These are phyloP conservation scores for Fusarium chaquense DNA, from an alignment of 2,329 filamentous ascomycete genomes.

Conservation along the genomic window DNA sequence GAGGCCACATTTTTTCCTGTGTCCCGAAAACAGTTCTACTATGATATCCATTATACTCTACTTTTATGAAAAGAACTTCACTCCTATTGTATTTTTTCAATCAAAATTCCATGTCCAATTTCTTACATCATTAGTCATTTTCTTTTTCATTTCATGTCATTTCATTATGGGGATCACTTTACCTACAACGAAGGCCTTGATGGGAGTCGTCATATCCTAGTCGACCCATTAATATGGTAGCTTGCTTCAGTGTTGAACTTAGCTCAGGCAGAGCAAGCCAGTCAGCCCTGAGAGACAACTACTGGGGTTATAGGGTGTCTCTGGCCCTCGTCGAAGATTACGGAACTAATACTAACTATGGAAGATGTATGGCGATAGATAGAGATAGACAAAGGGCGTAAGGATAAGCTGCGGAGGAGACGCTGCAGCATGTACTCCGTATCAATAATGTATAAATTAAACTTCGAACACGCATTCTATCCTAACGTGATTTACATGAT, in stretches of 20 bases:
- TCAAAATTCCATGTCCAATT: conserved; percentile 34
- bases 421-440: neutral
- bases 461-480: conserved; percentile 7
- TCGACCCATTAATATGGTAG: neutral
- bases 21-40: conserved; percentile 43
- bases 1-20: conserved; percentile 36
- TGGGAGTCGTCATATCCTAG: neutral
- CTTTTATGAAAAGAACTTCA: conserved; percentile 44
- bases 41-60: conserved; percentile 37
- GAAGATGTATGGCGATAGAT: conserved; percentile 33
- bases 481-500: conserved; percentile 11
- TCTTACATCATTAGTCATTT: conserved; percentile 15
- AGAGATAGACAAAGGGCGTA: conserved; percentile 23
- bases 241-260: conserved; percentile 3
- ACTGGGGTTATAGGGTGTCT: conserved; percentile 8
- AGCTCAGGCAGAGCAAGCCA: conserved; percentile 11
- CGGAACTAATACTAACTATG: conserved; percentile 27
- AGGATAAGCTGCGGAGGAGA: conserved; percentile 15
- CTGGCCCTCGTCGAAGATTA: conserved; percentile 18
- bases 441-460: conserved; percentile 12
- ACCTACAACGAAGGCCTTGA: conserved; percentile 15
- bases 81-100: conserved; percentile 41
- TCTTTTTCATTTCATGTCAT: neutral
- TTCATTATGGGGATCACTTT: conserved; percentile 29
- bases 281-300: conserved; percentile 9